phyloP scores from a whole-genome alignment of 2,329 filamentous ascomycete species.

The Trichoderma asperellum region DNA sequence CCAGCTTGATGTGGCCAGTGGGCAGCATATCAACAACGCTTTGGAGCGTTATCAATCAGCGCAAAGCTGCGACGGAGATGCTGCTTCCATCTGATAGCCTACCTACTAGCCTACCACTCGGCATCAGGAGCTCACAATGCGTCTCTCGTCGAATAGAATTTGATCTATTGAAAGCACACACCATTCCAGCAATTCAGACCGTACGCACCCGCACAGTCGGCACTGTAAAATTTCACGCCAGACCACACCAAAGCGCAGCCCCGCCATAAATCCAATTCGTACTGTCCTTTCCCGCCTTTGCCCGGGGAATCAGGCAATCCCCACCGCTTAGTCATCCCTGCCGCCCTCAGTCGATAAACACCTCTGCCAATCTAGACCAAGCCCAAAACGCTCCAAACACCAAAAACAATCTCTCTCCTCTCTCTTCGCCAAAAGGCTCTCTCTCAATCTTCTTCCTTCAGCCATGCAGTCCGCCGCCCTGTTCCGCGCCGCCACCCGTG shows the following conservation, averaged over 20 bases:
- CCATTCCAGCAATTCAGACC: not conserved
- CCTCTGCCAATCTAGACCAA: constrained; percentile 38
- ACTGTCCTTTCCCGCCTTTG: constrained; percentile 35
- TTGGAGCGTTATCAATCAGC: not conserved
- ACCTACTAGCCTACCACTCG: not conserved
- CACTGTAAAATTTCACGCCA: constrained; percentile 32
- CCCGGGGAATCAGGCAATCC: constrained; percentile 34
- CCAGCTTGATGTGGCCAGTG: not conserved
- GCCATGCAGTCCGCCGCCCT: constrained; percentile 69
- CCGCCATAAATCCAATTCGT: constrained; percentile 35
- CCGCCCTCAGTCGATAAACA: constrained; percentile 40
- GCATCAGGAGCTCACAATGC: not conserved
- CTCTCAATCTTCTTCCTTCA: constrained; percentile 30
- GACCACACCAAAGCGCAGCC: not conserved
- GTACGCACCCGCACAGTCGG: not conserved
- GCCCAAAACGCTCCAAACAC: constrained; percentile 35
- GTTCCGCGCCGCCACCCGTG: constrained; percentile 73
- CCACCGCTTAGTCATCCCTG: constrained; percentile 42
- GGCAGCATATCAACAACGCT: not conserved
- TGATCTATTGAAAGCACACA: constrained; percentile 34
- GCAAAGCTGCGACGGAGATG: not conserved
- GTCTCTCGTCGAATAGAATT: constrained; percentile 34
- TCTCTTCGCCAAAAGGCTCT: constrained; percentile 30
- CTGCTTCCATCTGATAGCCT: not conserved
- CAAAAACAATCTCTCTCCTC: constrained; percentile 17